Base-by-base conservation (phyloP, 495 filamentous ascomycete species). In the Trichoderma virens region DNA sequence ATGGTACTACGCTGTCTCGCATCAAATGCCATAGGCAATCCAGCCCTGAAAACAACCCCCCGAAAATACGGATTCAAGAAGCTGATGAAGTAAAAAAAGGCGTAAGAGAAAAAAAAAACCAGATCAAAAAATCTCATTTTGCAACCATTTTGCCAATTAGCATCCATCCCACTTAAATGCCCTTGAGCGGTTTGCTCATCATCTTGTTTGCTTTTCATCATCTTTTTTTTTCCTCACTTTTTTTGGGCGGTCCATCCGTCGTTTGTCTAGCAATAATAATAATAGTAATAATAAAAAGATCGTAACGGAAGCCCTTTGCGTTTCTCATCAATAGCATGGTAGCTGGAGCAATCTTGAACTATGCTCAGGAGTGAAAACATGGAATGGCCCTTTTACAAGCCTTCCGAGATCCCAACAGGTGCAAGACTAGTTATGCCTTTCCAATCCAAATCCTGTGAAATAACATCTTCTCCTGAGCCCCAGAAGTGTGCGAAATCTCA, bases 91-190 rank as follows among this genome's bases (percentile, higher is more conserved):
- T 35, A 20, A 34, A 25, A 61, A 61, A 35, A 35, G 9, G 2
- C 16, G 25, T 11, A 28, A 59, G 25, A 60, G 25, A 76, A 72
- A 35, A 76, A 73, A 62, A 77, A 69, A 59, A 67, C 4, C 5
- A 35, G 71, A 67, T 77, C 76, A 66, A 75, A 78, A 8, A n/a
- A 8, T 56, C 51, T 56, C 51, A 56, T 28, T 56, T 56, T 56
- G 51, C 51, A 30, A 56, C 51, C 51, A 54, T 27, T 56, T 56
- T 9, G 23, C 51, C 28, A 28, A 56, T 56, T 30, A 27, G 23
- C 25, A 31, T 28, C 8, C 20, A 3, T 27, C 45, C 38, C 38
- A 41, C 38, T n/a, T 27, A 56, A 30, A 56, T 56, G 25, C 51
- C 25, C 51, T 28, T 27, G 51, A 30, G 51, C 51, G 51, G n/a